These are phyloP conservation scores for Sphagnurus paluster DNA, from an alignment of 1,284 basidiomycete genomes.

Conservation along the genomic window DNA sequence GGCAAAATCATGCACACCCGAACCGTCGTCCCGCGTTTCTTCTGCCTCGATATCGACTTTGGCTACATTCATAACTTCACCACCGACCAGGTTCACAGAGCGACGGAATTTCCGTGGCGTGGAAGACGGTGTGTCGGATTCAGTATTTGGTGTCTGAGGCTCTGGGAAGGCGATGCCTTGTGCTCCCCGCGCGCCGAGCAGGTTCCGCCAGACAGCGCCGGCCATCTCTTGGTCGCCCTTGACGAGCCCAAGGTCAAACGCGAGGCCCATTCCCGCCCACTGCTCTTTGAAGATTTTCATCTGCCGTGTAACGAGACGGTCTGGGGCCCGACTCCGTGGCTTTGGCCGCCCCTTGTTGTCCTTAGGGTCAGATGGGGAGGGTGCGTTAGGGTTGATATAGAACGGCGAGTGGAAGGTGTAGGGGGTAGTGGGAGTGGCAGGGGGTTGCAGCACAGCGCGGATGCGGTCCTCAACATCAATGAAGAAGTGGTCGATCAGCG, in stretches of 20 bases:
- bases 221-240: constrained; percentile 81
- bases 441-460: constrained; percentile 75
- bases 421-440: constrained; percentile 33
- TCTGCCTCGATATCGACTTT: constrained; percentile 60
- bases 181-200: constrained; percentile 80
- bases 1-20: constrained; percentile 71
- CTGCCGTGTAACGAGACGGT: constrained; percentile 83
- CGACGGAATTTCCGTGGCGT: constrained; percentile 46
- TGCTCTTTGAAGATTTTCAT: constrained; percentile 94
- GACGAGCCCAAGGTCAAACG: constrained; percentile 81
- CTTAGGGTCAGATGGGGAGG: constrained; percentile 22
- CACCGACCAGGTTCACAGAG: constrained; percentile 66
- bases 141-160: neutral
- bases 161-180: constrained; percentile 55
- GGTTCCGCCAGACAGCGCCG: constrained; percentile 88
- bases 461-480: constrained; percentile 92
- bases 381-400: constrained; percentile 49
- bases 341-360: constrained; percentile 26
- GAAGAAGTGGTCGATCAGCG: constrained; percentile 95
- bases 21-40: constrained; percentile 61
- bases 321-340: constrained; percentile 58
- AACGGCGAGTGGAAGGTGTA: constrained; percentile 45
- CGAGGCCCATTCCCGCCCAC: constrained; percentile 83
- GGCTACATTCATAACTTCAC: constrained; percentile 55
- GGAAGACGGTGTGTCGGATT: constrained; percentile 16